phyloP scores from a whole-genome alignment of 1,284 basidiomycete genomes.

The Sporisorium reilianum region DNA sequence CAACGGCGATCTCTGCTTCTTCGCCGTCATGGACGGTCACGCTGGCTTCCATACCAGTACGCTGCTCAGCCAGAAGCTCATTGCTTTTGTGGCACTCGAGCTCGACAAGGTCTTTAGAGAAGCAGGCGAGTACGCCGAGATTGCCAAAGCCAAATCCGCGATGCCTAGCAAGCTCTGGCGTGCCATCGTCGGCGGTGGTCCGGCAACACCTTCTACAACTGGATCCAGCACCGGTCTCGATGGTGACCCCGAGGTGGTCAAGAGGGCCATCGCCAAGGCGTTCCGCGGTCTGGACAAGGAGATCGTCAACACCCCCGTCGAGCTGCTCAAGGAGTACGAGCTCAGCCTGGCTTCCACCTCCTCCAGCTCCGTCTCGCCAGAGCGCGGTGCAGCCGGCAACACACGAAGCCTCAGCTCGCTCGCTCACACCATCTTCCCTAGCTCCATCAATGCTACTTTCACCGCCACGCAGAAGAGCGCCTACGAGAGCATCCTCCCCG shows the following conservation, averaged over 20 bases:
- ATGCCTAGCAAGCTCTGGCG: constrained; percentile 61
- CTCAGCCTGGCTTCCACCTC: constrained; percentile 71
- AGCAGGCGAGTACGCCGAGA: constrained; percentile 64
- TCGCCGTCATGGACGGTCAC: constrained; percentile 93
- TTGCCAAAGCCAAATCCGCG: constrained; percentile 64
- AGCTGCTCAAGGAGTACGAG: constrained; percentile 74
- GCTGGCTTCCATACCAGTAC: constrained; percentile 85
- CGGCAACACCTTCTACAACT: constrained; percentile 2
- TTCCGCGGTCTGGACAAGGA: constrained; percentile 83
- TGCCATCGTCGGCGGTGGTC: constrained; percentile 59
- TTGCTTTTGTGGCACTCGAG: constrained; percentile 86
- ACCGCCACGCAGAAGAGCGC: constrained; percentile 64
- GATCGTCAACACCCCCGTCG: constrained; percentile 80
- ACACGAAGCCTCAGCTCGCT: constrained; percentile 60
- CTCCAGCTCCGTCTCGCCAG: constrained; percentile 45
- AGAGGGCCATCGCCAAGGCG: constrained; percentile 80
- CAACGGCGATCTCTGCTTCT: constrained; percentile 73
- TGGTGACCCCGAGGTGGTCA: constrained; percentile 76
- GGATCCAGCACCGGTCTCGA: constrained; percentile 69
- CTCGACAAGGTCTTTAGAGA: constrained; percentile 74
- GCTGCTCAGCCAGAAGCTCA: constrained; percentile 84
- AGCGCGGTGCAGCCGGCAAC: constrained; percentile 35
- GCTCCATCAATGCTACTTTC: constrained; percentile 48
- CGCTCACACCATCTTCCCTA: constrained; percentile 66
- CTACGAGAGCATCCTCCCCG: constrained; percentile 66